Conservation (phyloP, 1,284 basidiomycete genomes). For the Cryptococcus amylolentus region DNA sequence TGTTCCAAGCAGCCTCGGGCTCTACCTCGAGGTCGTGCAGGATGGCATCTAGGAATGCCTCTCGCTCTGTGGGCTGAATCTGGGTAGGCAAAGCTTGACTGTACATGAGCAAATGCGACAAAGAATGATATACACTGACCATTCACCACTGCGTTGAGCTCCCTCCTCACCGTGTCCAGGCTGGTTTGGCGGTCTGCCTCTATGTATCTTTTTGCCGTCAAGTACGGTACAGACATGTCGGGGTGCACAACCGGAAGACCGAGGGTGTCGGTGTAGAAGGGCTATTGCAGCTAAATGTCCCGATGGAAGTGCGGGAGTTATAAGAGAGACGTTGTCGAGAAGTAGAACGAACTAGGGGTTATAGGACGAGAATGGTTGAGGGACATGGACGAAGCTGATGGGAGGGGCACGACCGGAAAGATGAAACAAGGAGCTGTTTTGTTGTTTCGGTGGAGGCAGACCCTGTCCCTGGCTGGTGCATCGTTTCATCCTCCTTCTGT, state of each 20-base stretch:
- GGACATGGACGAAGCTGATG: no score
- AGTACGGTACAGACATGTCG: no score
- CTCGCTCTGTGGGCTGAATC: constrained; percentile 48
- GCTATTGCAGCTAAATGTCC: neutral
- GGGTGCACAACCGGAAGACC: no score
- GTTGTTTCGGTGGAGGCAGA: no score
- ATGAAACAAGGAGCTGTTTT: no score
- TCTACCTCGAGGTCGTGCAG: constrained; percentile 59
- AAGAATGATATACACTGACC: constrained; percentile 5
- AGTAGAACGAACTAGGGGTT: no score
- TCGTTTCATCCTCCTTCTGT: no score
- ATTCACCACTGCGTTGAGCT: constrained; percentile 11
- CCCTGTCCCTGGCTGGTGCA: no score
- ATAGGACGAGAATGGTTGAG: no score
- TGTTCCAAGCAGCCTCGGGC: constrained; percentile 50
- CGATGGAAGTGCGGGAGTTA: neutral
- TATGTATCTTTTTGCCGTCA: neutral
- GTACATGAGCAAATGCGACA: neutral
- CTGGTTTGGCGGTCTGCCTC: neutral
- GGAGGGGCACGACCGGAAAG: no score
- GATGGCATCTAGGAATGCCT: constrained; percentile 56
- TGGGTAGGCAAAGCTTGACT: constrained; percentile 46
- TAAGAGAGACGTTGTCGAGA: no score
- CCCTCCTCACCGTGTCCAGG: constrained; percentile 7
- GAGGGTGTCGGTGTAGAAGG: neutral